Base-by-base conservation (phyloP, 2,329 filamentous ascomycete genomes). In the Aspergillus bombycis region DNA sequence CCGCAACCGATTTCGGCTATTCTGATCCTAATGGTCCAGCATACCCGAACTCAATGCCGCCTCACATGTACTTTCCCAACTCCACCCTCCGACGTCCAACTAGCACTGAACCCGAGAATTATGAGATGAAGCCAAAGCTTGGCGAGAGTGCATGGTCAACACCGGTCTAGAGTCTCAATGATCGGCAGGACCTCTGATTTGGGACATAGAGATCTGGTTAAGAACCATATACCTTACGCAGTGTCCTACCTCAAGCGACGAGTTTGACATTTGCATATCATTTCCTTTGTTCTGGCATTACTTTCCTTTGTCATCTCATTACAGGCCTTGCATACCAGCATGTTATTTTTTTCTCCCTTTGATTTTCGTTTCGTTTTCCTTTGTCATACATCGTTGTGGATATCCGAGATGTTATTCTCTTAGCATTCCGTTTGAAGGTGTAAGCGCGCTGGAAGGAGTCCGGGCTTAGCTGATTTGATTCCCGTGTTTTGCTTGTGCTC, bases 1-100 rank as follows among this genome's bases (percentile, higher is more conserved):
- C 86, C 19, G 73, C 76, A 28, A 94, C 93, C 67, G 88, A 91
- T 65, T 97, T 96, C 74, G 88, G 90, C 9, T 96, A 97, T 70
- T 91, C 92, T 0, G 93, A 96, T 70, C 87, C 88, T 5, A 82
- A 81, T 30, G 84, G 86, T 57, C 84, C 85, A 45, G 83, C 83
- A 38, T 80, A 79, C 60, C 70, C 77, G 11, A 77, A 73, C 32
- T 75, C 76, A 19, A 78, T 80, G 73, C 77, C 78, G 32, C 84
- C 85, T 48, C 88, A 90, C 71, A 87, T 93, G 81, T 94, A 93
- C 76, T 94, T 93, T 69, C 84, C 85, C 41, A 88, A 87, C 65
- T 85, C 87, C 7, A 85, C 88, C 63, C 88, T 92, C 69, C 88
- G 91, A 62, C 85, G 91, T 63, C 89, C 90, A 4, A 89, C 91